Evolutionary conservation across 805 yeast genomes (phyloP).

Genomic region (Ogataea henricii): DNA sequence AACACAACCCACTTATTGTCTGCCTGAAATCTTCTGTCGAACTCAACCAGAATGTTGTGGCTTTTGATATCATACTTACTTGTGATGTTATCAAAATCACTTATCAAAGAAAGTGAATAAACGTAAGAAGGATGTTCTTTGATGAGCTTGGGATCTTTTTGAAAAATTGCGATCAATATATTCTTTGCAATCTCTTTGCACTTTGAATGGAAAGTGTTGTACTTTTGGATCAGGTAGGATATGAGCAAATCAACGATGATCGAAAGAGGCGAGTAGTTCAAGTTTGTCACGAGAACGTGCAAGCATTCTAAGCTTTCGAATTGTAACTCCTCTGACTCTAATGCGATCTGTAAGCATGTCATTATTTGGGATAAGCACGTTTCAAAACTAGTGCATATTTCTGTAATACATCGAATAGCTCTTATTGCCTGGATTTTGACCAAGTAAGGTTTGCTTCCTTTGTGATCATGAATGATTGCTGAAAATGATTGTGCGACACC

Average conservation of each 20-base stretch:
- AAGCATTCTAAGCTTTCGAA: constrained; percentile 67
- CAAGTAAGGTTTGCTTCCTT: constrained; percentile 69
- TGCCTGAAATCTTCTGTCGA: constrained; percentile 56
- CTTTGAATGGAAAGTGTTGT: constrained; percentile 50
- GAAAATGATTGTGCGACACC: constrained; percentile 81
- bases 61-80: constrained; percentile 24
- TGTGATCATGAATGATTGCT: constrained; percentile 71
- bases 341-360: constrained; percentile 79
- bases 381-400: constrained; percentile 45
- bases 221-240: constrained; percentile 71
- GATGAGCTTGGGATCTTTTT: constrained; percentile 36
- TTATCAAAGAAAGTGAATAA: constrained; percentile 51
- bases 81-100: constrained; percentile 34
- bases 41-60: constrained; percentile 46
- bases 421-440: constrained; percentile 71
- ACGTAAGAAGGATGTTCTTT: constrained; percentile 52
- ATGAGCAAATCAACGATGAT: constrained; percentile 74
- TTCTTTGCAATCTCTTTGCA: constrained; percentile 54
- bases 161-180: constrained; percentile 43
- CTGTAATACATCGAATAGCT: constrained; percentile 71
- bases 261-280: constrained; percentile 58
- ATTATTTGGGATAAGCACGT: constrained; percentile 79
- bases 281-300: constrained; percentile 56
- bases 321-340: constrained; percentile 64
- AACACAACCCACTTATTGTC: constrained; percentile 71